A percentile compares a stretch with the other conserved stretches of the same genome.
phyloP scores from a whole-genome alignment of 2,329 filamentous ascomycete genomes.

The Rhynchosporium agropyri region DNA sequence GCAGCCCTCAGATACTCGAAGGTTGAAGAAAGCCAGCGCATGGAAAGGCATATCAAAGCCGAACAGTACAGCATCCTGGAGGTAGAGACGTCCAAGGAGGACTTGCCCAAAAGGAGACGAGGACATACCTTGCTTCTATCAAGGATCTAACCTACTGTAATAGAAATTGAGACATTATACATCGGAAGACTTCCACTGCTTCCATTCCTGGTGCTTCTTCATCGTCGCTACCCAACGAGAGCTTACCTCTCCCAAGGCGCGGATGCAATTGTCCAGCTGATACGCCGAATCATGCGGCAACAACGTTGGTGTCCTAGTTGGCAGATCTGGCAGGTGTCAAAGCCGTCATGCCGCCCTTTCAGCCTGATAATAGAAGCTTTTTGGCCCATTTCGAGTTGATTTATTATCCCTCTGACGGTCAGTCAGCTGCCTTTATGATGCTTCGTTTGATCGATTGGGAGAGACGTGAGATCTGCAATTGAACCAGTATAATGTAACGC shows the following conservation, averaged over 20 bases:
- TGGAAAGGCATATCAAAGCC: neutral
- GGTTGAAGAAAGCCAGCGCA: neutral
- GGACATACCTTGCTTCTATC: slow-evolving; percentile 9
- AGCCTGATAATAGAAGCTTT: slow-evolving; percentile 10
- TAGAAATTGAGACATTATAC: no score
- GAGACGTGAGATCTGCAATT: neutral
- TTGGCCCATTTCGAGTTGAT: slow-evolving; percentile 9
- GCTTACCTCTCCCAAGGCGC: neutral
- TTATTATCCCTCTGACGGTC: neutral
- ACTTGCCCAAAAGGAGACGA: neutral
- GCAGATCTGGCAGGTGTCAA: no score
- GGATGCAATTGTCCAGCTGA: slow-evolving; percentile 15
- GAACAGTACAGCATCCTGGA: no score
- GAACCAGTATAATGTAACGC: slow-evolving; percentile 3
- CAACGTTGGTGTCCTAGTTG: neutral
- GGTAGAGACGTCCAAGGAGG: no score
- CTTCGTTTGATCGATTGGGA: slow-evolving; percentile 14
- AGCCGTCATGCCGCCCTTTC: neutral
- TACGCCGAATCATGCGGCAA: slow-evolving; percentile 3
- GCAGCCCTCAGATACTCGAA: slow-evolving; percentile 8
- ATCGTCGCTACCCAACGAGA: neutral
- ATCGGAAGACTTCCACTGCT: no score
- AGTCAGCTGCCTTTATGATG: slow-evolving; percentile 1
- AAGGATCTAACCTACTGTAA: no score
- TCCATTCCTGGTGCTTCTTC: neutral